Conservation (phyloP, 371 early-diverging fungal species). For the Dinochytrium kinnereticum region DNA sequence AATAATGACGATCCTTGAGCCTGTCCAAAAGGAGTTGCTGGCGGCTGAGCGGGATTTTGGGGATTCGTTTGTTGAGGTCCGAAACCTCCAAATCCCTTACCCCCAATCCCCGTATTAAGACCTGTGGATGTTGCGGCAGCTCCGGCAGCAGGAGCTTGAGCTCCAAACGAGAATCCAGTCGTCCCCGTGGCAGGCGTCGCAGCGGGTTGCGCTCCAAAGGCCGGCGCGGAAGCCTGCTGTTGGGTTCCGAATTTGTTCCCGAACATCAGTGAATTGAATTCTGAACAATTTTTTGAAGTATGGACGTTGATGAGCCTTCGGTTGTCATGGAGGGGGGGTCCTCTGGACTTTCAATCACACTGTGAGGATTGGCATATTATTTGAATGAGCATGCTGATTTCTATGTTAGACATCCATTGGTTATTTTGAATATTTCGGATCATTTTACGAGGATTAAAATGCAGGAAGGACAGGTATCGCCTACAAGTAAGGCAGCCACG, state of each 20-base stretch:
- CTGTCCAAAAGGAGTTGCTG: background rate
- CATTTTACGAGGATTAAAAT: slow-evolving; percentile 77
- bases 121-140: background rate
- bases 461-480: slow-evolving; percentile 56
- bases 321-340: slow-evolving; percentile 1
- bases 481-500: background rate
- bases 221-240: background rate
- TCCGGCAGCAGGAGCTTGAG: slow-evolving; percentile 6
- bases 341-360: background rate
- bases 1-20: background rate
- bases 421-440: slow-evolving; percentile 84
- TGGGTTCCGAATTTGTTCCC: background rate
- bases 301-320: background rate
- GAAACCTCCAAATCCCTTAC: background rate
- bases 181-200: background rate
- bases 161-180: background rate
- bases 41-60: background rate
- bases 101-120: background rate
- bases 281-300: background rate
- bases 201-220: background rate
- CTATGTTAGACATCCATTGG: slow-evolving; percentile 85
- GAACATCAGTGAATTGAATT: background rate
- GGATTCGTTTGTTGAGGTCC: slow-evolving; percentile 4
- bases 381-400: background rate
- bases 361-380: background rate